Conservation (phyloP, 208 protist species). For the Trypanosoma cruzi region DNA sequence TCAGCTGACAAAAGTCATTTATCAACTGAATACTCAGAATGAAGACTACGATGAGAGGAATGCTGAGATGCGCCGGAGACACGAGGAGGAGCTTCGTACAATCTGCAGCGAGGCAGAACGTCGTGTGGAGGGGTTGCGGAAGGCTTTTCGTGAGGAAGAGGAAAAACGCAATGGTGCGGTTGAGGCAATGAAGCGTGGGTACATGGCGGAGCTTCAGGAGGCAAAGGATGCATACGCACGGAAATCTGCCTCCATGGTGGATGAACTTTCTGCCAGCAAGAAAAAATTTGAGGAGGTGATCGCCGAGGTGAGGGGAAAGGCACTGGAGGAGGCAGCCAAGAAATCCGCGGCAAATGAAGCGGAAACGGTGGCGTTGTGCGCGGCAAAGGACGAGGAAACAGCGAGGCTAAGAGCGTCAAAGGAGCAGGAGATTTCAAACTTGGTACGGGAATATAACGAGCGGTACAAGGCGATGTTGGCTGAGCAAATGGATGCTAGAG, state of each 20-base stretch:
- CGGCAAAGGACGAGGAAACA: conserved; percentile 28
- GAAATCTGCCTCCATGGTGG: conserved; percentile 40
- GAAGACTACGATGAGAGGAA: conserved; percentile 94
- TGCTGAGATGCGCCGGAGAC: conserved; percentile 55
- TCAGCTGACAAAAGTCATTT: conserved; percentile 97
- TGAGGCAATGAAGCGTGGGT: conserved; percentile 31
- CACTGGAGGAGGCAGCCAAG: conserved; percentile 41
- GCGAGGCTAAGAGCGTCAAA: conserved; percentile 45
- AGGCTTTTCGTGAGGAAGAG: conserved; percentile 35
- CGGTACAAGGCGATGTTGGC: conserved; percentile 93
- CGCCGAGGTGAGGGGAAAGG: conserved; percentile 32
- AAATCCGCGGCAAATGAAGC: conserved; percentile 54
- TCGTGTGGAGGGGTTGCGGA: conserved; percentile 40
- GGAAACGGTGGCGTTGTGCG: conserved; percentile 58
- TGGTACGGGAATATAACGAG: conserved; percentile 93
- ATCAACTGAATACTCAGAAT: conserved; percentile 95
- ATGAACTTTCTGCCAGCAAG: conserved; percentile 48
- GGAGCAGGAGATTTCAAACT: conserved; percentile 63
- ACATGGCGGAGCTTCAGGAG: conserved; percentile 35
- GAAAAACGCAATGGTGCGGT: conserved; percentile 17
- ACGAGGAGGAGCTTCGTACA: conserved; percentile 86
- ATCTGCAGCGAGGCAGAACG: conserved; percentile 75
- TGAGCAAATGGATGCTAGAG: conserved; percentile 84
- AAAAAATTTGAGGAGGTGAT: conserved; percentile 43
- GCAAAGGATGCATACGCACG: conserved; percentile 43